Base-by-base conservation (phyloP, 257 asterid genomes). In the Salvia splendens region DNA sequence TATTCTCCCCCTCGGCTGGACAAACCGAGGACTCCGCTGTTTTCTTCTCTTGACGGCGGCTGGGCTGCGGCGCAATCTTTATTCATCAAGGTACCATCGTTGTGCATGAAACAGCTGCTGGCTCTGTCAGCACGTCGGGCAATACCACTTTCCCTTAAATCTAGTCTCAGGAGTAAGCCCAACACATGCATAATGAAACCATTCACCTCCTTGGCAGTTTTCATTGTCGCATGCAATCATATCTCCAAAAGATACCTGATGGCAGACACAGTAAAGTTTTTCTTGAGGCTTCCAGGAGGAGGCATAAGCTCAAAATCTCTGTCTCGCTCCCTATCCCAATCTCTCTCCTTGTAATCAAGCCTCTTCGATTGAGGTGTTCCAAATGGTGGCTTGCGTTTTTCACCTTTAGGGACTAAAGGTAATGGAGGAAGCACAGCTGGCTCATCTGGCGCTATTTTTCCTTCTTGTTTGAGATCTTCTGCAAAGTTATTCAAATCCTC, bases 141-240 rank as follows among this genome's bases (percentile, higher is more conserved):
- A 94, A 69, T 84, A 94, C 99, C 99, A 94, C 89, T 88, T 94
- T 10, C 96, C 97, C 78, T 85, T 91, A 48, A 86, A 91, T 77
- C 96, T 84, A 1, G 99, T 94, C 87, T 94, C 99, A 0, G 95
- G 96, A 33, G 96, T 84, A 54, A 91, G 89, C 70, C 95, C 97
- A 41, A 94, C 99, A 64, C 99, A 94, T n/a, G 95, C 76, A 65
- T 94, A 94, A 77, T 94, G 99, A 71, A 94, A 94, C 99, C 99
- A 94, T 75, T 94, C 99, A 11, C 99, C 99, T 35, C 97, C 99
- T 87, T 88, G 96, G 82, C 99, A 94, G 38, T 84, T 87, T 75
- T 94, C 98, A 79, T 94, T 94, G 90, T 94, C 99, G 45, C 99
- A 94, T 52, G 99, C 97, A 82, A 94, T 94, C 99, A 94, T 94